Evolutionary conservation across 768 basidiomycete species (phyloP).

Genomic region (Leccinum incarnatum): DNA sequence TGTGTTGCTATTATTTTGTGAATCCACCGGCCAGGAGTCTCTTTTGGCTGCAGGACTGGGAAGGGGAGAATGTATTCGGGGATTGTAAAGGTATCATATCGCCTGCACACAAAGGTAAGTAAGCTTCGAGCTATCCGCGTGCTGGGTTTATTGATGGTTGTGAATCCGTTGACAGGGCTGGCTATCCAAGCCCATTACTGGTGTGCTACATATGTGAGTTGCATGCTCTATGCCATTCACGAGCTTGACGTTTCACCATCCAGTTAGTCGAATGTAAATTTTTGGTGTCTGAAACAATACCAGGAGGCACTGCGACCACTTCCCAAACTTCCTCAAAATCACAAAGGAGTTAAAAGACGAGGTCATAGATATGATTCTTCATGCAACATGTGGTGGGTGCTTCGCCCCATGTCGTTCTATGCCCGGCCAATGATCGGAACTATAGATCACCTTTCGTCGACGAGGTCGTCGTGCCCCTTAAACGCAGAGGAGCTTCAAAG

Average conservation of each 20-base stretch:
- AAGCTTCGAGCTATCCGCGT: neutral
- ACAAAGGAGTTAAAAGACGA: constrained; percentile 27
- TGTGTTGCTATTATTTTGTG: constrained; percentile 51
- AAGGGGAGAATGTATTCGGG: constrained; percentile 31
- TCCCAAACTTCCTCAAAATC: constrained; percentile 25
- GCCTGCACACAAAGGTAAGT: constrained; percentile 24
- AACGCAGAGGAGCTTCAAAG: constrained; percentile 17
- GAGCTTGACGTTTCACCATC: constrained; percentile 6
- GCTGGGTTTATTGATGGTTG: neutral
- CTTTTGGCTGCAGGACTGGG: constrained; percentile 52
- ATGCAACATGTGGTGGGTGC: constrained; percentile 26
- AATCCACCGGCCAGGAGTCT: constrained; percentile 44
- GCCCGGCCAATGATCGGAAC: neutral
- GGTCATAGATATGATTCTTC: constrained; percentile 23
- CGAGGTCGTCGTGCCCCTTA: constrained; percentile 23
- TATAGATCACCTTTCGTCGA: constrained; percentile 29
- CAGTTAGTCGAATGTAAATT: neutral
- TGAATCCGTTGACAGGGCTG: constrained; percentile 22
- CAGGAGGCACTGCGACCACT: constrained; percentile 37
- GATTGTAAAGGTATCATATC: constrained; percentile 22
- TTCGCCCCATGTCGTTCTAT: neutral
- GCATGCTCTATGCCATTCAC: neutral
- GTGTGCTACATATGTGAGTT: constrained; percentile 21
- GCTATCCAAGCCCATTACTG: constrained; percentile 38
- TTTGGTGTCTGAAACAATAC: neutral